Evolutionary conservation across 208 protist genomes (phyloP).

Genomic region (Acanthamoeba castellanii): DNA sequence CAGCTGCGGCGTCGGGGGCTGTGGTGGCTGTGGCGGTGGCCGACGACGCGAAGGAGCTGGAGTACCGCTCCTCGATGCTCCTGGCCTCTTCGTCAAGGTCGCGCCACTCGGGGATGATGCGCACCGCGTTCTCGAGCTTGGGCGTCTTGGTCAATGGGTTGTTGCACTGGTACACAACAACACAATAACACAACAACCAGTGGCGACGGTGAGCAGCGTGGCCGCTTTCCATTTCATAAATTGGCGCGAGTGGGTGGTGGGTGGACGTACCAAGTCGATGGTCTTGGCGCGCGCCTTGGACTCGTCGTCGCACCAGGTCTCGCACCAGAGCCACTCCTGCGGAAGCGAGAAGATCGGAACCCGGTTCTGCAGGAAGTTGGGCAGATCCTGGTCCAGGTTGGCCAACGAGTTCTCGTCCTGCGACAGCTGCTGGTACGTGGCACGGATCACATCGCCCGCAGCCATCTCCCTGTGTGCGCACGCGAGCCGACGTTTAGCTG

Average conservation of each 20-base stretch:
- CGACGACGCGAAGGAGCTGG: not conserved
- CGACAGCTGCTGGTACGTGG: constrained; percentile 93
- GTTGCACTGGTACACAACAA: constrained; percentile 91
- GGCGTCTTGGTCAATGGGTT: constrained; percentile 97
- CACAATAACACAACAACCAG: not conserved
- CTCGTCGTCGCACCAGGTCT: constrained; percentile 97
- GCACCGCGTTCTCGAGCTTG: constrained; percentile 94
- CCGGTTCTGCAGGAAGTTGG: constrained; percentile 96
- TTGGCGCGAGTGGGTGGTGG: not conserved
- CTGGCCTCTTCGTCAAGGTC: constrained; percentile 91
- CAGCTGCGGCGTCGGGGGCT: too few species aligned
- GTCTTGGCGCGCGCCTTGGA: constrained; percentile 96
- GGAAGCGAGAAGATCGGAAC: constrained; percentile 97
- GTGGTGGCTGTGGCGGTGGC: too few species aligned
- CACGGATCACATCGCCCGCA: constrained; percentile 95
- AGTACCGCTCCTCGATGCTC: constrained; percentile 71
- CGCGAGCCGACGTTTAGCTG: not conserved
- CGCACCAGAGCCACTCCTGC: constrained; percentile 99
- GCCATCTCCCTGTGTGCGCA: constrained; percentile 85
- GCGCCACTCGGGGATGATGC: constrained; percentile 94
- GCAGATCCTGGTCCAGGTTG: constrained; percentile 96
- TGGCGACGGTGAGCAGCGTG: too few species aligned
- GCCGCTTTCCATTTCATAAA: too few species aligned
- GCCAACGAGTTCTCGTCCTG: constrained; percentile 93
- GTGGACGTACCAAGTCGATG: constrained; percentile 93